Evolutionary conservation across 2,329 filamentous ascomycete genomes (phyloP).

Genomic region (Fusarium nematophilum): DNA sequence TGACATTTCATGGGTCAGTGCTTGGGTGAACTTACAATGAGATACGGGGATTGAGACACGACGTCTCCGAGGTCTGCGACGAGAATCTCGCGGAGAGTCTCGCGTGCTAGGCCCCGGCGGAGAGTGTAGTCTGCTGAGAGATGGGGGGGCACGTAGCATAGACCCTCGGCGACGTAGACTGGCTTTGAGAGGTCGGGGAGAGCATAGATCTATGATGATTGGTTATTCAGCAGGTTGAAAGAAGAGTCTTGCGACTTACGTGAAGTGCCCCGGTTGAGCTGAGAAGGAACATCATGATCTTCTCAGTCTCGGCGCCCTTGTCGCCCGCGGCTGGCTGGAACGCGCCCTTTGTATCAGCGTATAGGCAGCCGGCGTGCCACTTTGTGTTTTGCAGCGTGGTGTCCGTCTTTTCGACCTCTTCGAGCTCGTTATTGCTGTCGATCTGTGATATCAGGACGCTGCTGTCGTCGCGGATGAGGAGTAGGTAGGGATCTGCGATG

Average conservation of each 20-base stretch:
- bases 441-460: constrained; percentile 84
- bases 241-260: constrained; percentile 61
- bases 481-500: constrained; percentile 86
- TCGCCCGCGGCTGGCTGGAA: constrained; percentile 59
- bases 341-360: constrained; percentile 71
- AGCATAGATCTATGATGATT: constrained; percentile 72
- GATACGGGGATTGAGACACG: constrained; percentile 76
- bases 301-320: constrained; percentile 54
- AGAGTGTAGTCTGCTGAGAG: constrained; percentile 77
- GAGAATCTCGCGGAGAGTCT: constrained; percentile 81
- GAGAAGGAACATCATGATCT: constrained; percentile 80
- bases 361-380: constrained; percentile 88
- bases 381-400: constrained; percentile 68
- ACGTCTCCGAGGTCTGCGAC: constrained; percentile 87
- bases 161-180: constrained; percentile 78
- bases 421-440: constrained; percentile 81
- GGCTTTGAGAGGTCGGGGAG: constrained; percentile 78
- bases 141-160: constrained; percentile 81
- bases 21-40: constrained; percentile 72
- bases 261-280: constrained; percentile 79
- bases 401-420: constrained; percentile 78
- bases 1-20: background rate
- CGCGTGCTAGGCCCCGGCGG: constrained; percentile 77
- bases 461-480: constrained; percentile 85
- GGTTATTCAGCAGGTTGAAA: background rate